Conservation (phyloP, 768 basidiomycete genomes). For the Hygrophoropsis aurantiaca region DNA sequence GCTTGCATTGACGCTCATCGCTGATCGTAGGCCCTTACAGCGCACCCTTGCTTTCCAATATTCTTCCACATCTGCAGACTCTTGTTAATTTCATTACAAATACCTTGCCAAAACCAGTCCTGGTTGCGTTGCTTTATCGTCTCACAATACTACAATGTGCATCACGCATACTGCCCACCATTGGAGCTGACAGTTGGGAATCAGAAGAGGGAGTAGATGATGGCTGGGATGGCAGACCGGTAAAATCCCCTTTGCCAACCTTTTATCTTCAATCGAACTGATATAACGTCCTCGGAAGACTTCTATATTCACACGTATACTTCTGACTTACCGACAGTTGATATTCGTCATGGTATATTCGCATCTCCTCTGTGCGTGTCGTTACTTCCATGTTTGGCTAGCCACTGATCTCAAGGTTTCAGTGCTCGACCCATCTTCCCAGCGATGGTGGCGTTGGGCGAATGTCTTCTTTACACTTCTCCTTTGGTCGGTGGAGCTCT, state of each 20-base stretch:
- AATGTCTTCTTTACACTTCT: slow-evolving; percentile 84
- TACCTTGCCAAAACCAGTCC: slow-evolving; percentile 82
- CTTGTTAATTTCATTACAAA: slow-evolving; percentile 80
- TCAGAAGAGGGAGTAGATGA: slow-evolving; percentile 60
- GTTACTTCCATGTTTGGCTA: neutral
- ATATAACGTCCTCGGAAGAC: slow-evolving; percentile 47
- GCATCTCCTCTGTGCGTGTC: slow-evolving; percentile 70
- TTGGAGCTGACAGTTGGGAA: slow-evolving; percentile 81
- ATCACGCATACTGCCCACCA: slow-evolving; percentile 79
- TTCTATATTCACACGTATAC: slow-evolving; percentile 68
- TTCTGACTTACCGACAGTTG: slow-evolving; percentile 80
- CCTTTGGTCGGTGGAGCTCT: slow-evolving; percentile 79
- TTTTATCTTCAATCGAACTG: too few relatives aligned
- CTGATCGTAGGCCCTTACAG: slow-evolving; percentile 34
- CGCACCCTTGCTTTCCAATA: slow-evolving; percentile 73
- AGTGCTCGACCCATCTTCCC: slow-evolving; percentile 89
- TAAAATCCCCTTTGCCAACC: slow-evolving; percentile 26
- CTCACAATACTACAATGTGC: slow-evolving; percentile 80
- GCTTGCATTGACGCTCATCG: neutral
- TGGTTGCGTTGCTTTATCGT: slow-evolving; percentile 77
- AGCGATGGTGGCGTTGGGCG: slow-evolving; percentile 93
- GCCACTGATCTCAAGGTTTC: slow-evolving; percentile 4
- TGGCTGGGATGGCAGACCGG: slow-evolving; percentile 72
- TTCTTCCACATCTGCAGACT: slow-evolving; percentile 78
- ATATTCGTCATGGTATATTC: slow-evolving; percentile 89